A percentile compares a stretch with the other conserved stretches of the same genome.
These are phyloP conservation scores for Phialophora verrucosa DNA, from an alignment of 2,329 filamentous ascomycete species.

Conservation along the genomic window DNA sequence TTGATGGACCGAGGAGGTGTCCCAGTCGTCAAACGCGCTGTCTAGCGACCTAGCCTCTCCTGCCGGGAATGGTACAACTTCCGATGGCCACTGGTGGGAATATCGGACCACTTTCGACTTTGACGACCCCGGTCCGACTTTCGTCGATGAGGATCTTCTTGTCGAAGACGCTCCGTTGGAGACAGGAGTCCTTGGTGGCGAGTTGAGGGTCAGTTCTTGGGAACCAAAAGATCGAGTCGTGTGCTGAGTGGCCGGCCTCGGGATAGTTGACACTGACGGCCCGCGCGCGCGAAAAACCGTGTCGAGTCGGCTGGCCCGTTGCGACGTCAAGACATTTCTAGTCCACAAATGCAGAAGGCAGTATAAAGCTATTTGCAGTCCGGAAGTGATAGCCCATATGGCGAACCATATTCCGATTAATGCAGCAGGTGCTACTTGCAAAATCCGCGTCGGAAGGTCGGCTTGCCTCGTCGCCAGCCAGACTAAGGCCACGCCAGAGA, in stretches of 20 bases:
- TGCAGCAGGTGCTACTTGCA: constrained; percentile 19
- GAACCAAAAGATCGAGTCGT: constrained; percentile 36
- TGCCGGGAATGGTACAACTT: constrained; percentile 31
- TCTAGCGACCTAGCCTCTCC: constrained; percentile 36
- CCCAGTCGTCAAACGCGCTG: constrained; percentile 38
- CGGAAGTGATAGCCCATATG: constrained; percentile 30
- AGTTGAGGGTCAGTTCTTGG: constrained; percentile 36
- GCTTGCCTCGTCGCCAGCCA: constrained; percentile 31
- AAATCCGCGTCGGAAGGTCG: constrained; percentile 28
- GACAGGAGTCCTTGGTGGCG: constrained; percentile 38
- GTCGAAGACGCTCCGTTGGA: constrained; percentile 27
- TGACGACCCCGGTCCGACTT: constrained; percentile 28
- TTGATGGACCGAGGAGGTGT: constrained; percentile 38
- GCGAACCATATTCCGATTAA: constrained; percentile 36
- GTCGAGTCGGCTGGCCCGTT: constrained; percentile 28
- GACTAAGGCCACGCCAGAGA: constrained; percentile 34
- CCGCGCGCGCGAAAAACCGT: constrained; percentile 33
- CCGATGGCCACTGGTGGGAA: constrained; percentile 38
- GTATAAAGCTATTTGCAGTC: constrained; percentile 30
- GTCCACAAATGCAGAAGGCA: constrained; percentile 33
- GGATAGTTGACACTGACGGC: constrained; percentile 21
- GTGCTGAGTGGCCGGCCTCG: constrained; percentile 26
- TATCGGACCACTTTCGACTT: constrained; percentile 32
- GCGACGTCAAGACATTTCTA: constrained; percentile 28
- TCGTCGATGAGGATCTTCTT: constrained; percentile 34